phyloP scores from a whole-genome alignment of 139 green algal species.

The Nannochloris sp. region DNA sequence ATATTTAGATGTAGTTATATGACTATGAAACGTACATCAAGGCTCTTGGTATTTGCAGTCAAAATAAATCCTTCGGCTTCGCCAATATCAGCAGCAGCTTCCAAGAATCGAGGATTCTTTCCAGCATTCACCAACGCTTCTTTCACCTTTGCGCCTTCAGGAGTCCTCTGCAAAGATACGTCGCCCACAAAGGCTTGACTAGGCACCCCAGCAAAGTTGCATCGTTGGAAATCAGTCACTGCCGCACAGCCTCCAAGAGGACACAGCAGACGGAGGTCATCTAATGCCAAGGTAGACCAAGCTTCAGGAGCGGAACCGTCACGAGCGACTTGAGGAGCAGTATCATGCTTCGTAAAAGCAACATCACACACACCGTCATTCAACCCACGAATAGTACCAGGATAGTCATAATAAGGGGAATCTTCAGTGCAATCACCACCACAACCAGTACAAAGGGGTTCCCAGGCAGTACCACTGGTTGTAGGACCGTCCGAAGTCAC shows the following conservation, averaged over 20 bases:
- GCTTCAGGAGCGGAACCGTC: neutral
- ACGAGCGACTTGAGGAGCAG: conserved; percentile 1
- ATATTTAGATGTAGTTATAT: too few species aligned
- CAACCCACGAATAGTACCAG: conserved; percentile 33
- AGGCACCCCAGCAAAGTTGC: conserved; percentile 13
- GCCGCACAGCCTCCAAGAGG: conserved; percentile 8
- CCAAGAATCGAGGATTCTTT: neutral
- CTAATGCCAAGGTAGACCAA: conserved; percentile 7
- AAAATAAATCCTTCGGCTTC: neutral
- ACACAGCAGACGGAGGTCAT: conserved; percentile 22
- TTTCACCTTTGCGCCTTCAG: conserved; percentile 3
- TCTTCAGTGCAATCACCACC: conserved; percentile 10
- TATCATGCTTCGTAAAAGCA: conserved; percentile 34
- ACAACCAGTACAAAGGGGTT: conserved; percentile 15
- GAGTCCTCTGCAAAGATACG: conserved; percentile 19
- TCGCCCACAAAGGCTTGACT: conserved; percentile 17
- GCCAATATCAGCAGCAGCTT: neutral
- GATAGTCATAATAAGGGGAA: conserved; percentile 27
- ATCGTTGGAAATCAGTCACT: conserved; percentile 5
- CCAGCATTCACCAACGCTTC: neutral
- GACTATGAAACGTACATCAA: neutral
- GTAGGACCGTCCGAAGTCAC: neutral
- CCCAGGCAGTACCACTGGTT: conserved; percentile 4
- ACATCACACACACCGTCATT: conserved; percentile 41
- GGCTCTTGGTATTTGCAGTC: neutral